A percentile compares a stretch with the other conserved stretches of the same genome.
These are phyloP conservation scores for Fonsecaea monophora DNA, from an alignment of 2,329 filamentous ascomycete genomes.

Conservation along the genomic window DNA sequence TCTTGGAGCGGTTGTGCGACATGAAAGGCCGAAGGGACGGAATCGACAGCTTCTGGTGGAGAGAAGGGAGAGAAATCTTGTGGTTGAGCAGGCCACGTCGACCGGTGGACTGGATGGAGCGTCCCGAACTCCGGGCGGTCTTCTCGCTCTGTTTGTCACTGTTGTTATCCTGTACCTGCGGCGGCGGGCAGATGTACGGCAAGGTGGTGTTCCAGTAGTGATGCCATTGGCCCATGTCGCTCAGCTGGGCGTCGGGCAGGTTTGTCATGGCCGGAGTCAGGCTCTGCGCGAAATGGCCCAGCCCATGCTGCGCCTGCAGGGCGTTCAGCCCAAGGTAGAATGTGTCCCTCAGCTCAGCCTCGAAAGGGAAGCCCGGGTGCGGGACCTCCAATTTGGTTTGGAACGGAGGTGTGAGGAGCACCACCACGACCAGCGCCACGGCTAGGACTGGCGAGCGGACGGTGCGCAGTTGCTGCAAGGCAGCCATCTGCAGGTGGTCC, in stretches of 20 bases:
- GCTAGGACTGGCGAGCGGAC: neutral
- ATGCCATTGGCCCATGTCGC: neutral
- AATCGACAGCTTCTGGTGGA: neutral
- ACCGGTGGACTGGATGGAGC: neutral
- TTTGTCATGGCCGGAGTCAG: slow-evolving; percentile 2
- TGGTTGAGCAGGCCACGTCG: neutral
- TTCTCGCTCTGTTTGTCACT: neutral
- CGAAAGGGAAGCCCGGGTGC: neutral
- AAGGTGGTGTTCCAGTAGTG: neutral
- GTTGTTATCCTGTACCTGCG: neutral
- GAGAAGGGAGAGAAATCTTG: neutral
- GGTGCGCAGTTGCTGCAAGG: neutral
- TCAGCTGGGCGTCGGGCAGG: neutral
- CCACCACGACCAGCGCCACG: neutral
- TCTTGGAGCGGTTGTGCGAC: neutral
- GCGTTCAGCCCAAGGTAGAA: neutral
- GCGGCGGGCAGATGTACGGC: neutral
- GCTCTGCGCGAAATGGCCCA: neutral
- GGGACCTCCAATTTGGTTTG: neutral
- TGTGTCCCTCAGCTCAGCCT: neutral
- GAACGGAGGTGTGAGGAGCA: neutral
- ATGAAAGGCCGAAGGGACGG: neutral
- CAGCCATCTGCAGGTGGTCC: neutral
- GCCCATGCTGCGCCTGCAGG: neutral
- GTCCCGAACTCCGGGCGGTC: neutral